phyloP scores from a whole-genome alignment of 2,329 filamentous ascomycete species.

The Lachnellula arida region DNA sequence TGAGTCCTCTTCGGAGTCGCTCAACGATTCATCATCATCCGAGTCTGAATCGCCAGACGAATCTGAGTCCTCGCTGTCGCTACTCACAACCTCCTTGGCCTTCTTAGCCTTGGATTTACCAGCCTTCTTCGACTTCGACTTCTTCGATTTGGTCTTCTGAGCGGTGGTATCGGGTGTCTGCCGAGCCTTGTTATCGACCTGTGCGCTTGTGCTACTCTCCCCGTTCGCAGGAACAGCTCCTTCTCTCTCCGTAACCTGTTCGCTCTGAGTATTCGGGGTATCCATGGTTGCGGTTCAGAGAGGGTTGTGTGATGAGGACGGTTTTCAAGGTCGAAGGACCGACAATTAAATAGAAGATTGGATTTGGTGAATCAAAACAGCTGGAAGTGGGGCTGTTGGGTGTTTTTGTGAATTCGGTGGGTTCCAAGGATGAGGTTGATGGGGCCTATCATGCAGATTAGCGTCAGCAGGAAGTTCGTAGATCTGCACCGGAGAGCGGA shows the following conservation, averaged over 20 bases:
- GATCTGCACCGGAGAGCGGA: constrained; percentile 3
- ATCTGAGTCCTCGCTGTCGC: constrained; percentile 20
- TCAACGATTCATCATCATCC: constrained; percentile 13
- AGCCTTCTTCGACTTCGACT: constrained; percentile 20
- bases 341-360: not conserved
- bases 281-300: constrained; percentile 3
- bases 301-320: not conserved
- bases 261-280: constrained; percentile 12
- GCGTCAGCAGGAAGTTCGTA: constrained; percentile 2
- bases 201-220: not conserved
- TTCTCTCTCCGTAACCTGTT: constrained; percentile 9
- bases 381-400: not conserved
- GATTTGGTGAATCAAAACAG: not conserved
- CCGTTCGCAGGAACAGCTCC: not conserved
- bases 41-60: constrained; percentile 16
- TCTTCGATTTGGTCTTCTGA: constrained; percentile 13
- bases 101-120: constrained; percentile 26
- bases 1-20: constrained; percentile 22
- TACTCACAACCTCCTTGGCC: constrained; percentile 19
- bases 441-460: not conserved
- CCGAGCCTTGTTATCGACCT: constrained; percentile 4
- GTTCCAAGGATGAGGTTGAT: not conserved
- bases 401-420: not conserved
- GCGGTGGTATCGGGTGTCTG: not conserved
- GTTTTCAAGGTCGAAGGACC: not conserved